Evolutionary conservation across 352 stramenopile genomes (phyloP).

Genomic region (Pythium chondricola): DNA sequence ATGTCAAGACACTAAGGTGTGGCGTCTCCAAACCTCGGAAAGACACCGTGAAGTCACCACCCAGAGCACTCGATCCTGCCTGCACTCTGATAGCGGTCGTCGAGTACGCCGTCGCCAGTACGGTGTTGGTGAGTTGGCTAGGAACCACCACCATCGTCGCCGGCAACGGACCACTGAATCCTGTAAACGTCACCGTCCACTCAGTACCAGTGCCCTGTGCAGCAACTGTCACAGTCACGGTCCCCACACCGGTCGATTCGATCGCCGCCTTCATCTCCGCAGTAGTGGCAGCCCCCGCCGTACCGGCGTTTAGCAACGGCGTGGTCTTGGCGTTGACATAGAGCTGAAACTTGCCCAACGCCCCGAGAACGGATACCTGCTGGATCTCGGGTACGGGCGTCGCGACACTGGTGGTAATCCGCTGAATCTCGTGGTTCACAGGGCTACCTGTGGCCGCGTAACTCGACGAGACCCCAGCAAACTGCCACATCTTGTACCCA

Average conservation of each 20-base stretch:
- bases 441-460: conserved; percentile 76
- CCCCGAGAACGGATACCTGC: conserved; percentile 48
- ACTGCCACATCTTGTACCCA: conserved; percentile 94
- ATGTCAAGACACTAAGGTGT: conserved; percentile 46
- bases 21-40: conserved; percentile 76
- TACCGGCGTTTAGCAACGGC: conserved; percentile 35
- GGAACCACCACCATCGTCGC: conserved; percentile 46
- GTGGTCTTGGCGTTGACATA: conserved; percentile 62
- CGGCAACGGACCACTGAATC: conserved; percentile 36
- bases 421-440: conserved; percentile 85
- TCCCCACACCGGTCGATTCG: conserved; percentile 43
- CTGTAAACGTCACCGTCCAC: conserved; percentile 69
- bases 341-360: conserved; percentile 63
- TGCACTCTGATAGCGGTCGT: conserved; percentile 39
- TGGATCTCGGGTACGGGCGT: conserved; percentile 67
- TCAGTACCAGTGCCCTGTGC: conserved; percentile 35
- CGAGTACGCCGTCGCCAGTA: conserved; percentile 35
- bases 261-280: conserved; percentile 48
- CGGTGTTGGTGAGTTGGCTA: conserved; percentile 49
- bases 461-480: conserved; percentile 62
- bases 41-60: conserved; percentile 77
- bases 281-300: conserved; percentile 16
- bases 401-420: conserved; percentile 75
- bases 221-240: conserved; percentile 37
- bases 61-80: conserved; percentile 40